These are phyloP conservation scores for Pseudofabraea citricarpa DNA, from an alignment of 2,329 filamentous ascomycete species.

Conservation along the genomic window DNA sequence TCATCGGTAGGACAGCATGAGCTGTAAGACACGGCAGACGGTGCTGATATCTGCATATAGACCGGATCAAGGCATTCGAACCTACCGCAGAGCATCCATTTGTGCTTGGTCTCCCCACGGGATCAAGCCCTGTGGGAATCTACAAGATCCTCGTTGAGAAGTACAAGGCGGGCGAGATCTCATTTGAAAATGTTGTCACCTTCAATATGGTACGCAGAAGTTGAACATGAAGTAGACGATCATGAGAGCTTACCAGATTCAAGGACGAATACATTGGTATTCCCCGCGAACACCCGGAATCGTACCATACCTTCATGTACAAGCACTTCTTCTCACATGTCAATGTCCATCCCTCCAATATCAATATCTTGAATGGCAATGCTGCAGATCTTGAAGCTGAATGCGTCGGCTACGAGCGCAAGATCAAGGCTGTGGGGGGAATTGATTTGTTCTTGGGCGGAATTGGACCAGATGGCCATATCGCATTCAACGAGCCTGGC, in stretches of 20 bases:
- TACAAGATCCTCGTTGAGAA: constrained; percentile 71
- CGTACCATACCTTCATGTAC: constrained; percentile 92
- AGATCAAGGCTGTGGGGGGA: constrained; percentile 68
- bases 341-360: constrained; percentile 75
- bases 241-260: too few species aligned
- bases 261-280: constrained; percentile 87
- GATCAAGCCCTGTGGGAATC: constrained; percentile 72
- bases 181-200: constrained; percentile 82
- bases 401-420: constrained; percentile 73
- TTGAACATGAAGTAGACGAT: constrained; percentile 1
- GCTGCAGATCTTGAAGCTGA: constrained; percentile 70
- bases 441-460: constrained; percentile 84
- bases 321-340: constrained; percentile 85
- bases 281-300: constrained; percentile 76
- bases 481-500: constrained; percentile 87
- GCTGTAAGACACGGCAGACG: neutral
- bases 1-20: constrained; percentile 52
- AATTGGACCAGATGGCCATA: constrained; percentile 81
- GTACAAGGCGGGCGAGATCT: constrained; percentile 68
- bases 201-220: constrained; percentile 73
- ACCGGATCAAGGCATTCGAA: constrained; percentile 72
- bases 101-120: constrained; percentile 78
- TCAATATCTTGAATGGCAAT: constrained; percentile 81
- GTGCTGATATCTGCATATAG: constrained; percentile 31
- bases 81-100: constrained; percentile 71